These are phyloP conservation scores for Amyloporia xantha DNA, from an alignment of 768 basidiomycete genomes.

Conservation along the genomic window DNA sequence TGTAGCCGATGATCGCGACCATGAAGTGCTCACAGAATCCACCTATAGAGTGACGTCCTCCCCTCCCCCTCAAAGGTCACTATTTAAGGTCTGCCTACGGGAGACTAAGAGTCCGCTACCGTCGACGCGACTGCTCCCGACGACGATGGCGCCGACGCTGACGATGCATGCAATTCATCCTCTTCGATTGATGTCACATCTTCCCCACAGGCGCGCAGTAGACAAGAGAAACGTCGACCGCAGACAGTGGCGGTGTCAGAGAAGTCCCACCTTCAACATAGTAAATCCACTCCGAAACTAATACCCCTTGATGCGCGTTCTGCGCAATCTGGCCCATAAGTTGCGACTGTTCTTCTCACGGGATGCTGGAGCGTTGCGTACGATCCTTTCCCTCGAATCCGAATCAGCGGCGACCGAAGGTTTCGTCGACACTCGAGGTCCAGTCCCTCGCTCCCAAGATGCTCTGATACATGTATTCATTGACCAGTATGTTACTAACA, in stretches of 20 bases:
- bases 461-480: slow-evolving; percentile 39
- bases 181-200: slow-evolving; percentile 22
- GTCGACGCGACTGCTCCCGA: slow-evolving; percentile 15
- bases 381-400: slow-evolving; percentile 25
- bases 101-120: slow-evolving; percentile 9
- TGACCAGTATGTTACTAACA: slow-evolving; percentile 45
- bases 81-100: too few relatives aligned
- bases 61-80: too few relatives aligned
- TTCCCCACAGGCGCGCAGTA: slow-evolving; percentile 21
- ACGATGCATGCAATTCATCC: slow-evolving; percentile 21
- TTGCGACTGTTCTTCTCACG: slow-evolving; percentile 50
- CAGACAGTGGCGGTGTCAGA: slow-evolving; percentile 4
- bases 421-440: slow-evolving; percentile 33
- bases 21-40: slow-evolving; percentile 9
- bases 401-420: slow-evolving; percentile 6
- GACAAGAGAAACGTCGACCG: slow-evolving; percentile 5
- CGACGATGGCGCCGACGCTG: slow-evolving; percentile 9
- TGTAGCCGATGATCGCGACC: slow-evolving; percentile 5
- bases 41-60: too few relatives aligned
- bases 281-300: slow-evolving; percentile 41
- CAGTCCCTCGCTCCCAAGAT: slow-evolving; percentile 24
- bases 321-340: slow-evolving; percentile 50
- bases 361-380: slow-evolving; percentile 29
- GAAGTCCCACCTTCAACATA: slow-evolving; percentile 32
- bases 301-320: slow-evolving; percentile 34